These are phyloP conservation scores for Earliella scabrosa DNA, from an alignment of 1,284 basidiomycete species.

Conservation along the genomic window DNA sequence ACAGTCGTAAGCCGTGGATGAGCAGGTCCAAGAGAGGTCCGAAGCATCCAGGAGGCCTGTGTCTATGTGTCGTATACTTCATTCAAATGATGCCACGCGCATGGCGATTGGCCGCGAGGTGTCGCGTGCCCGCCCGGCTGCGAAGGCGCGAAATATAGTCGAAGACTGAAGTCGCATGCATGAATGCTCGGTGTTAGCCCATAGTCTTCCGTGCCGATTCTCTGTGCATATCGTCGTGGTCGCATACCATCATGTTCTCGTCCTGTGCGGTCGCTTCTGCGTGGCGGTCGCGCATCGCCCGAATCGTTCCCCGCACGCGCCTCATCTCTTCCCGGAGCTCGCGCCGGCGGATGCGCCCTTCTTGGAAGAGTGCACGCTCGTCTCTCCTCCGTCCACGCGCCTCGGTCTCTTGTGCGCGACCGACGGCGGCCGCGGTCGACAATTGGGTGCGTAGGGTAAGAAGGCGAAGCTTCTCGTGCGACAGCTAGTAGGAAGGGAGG, in stretches of 20 bases:
- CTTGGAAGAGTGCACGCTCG: slow-evolving; percentile 18
- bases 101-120: no score
- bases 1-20: not conserved
- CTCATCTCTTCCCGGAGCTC: slow-evolving; percentile 26
- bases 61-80: not conserved
- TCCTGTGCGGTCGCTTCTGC: not conserved
- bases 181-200: no score
- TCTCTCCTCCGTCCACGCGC: slow-evolving; percentile 19
- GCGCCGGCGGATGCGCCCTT: slow-evolving; percentile 20
- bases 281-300: slow-evolving; percentile 17
- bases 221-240: slow-evolving; percentile 3
- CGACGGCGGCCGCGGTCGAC: slow-evolving; percentile 7
- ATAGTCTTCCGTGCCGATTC: not conserved
- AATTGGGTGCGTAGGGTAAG: slow-evolving; percentile 18
- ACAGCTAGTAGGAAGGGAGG: slow-evolving; percentile 11
- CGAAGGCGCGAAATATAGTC: not conserved
- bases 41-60: not conserved
- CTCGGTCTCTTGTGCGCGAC: slow-evolving; percentile 12
- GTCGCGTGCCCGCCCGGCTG: no score
- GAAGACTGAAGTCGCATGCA: not conserved
- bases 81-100: no score
- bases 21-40: not conserved
- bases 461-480: slow-evolving; percentile 28
- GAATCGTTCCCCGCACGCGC: slow-evolving; percentile 20
- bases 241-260: slow-evolving; percentile 8